Percentiles rank a stretch among this genome's conserved stretches.
phyloP scores from a whole-genome alignment of 148 eudicot genomes.

The Camellia sinensis region DNA sequence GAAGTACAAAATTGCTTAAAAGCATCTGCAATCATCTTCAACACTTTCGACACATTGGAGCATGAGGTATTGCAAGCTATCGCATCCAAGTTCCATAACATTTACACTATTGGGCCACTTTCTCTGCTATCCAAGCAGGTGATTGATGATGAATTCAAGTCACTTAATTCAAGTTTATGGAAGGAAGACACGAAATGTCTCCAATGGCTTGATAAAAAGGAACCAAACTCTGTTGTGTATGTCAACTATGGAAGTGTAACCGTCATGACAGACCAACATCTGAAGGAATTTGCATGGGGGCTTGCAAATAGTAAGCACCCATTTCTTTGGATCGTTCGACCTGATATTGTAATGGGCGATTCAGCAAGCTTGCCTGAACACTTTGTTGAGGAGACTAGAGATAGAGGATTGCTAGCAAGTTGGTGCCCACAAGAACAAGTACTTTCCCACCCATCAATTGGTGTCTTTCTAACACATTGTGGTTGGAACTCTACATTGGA shows the following conservation, averaged over 20 bases:
- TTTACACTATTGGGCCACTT: not conserved
- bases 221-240: not conserved
- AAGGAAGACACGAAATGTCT: slow-evolving; percentile 5
- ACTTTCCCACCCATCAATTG: not conserved
- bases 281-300: slow-evolving; percentile 10
- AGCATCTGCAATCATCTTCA: slow-evolving; percentile 9
- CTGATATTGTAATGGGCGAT: slow-evolving; percentile 4
- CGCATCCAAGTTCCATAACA: not conserved
- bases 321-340: not conserved
- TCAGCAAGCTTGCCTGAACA: not conserved
- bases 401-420: not conserved
- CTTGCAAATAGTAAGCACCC: slow-evolving; percentile 1
- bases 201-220: not conserved
- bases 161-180: slow-evolving; percentile 4
- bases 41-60: not conserved
- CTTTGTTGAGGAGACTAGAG: not conserved
- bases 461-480: not conserved
- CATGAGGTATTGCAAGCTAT: not conserved
- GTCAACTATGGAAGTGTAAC: slow-evolving; percentile 1
- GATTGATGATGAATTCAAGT: not conserved
- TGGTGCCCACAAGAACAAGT: slow-evolving; percentile 1
- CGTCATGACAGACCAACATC: not conserved
- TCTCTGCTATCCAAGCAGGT: not conserved
- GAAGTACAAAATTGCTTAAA: slow-evolving; percentile 1
- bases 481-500: slow-evolving; percentile 1